Evolutionary conservation across 495 filamentous ascomycete genomes (phyloP).

Genomic region (Astrothelium macrocarpum): DNA sequence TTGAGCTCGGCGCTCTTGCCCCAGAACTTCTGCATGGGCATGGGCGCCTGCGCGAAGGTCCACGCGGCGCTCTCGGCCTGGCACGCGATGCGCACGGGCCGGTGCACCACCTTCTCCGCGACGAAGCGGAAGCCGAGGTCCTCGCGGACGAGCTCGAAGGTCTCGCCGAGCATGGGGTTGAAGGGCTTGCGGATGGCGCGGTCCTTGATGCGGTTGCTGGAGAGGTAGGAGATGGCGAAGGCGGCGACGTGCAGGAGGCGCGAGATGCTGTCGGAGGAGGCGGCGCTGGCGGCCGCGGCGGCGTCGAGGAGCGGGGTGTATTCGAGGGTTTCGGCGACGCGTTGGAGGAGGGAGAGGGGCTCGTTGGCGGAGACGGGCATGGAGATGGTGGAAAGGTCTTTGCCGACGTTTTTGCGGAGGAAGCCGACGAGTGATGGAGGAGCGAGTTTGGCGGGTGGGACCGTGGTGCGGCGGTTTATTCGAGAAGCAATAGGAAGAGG

Average conservation of each 20-base stretch:
- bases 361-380: conserved; percentile 98
- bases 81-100: conserved; percentile 83
- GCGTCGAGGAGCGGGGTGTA: conserved; percentile 76
- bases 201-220: conserved; percentile 70
- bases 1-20: conserved; percentile 89
- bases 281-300: conserved; percentile 53
- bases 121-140: conserved; percentile 83
- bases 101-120: conserved; percentile 86
- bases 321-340: conserved; percentile 78
- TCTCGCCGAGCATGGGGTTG: conserved; percentile 95
- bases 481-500: conserved; percentile 61
- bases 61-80: conserved; percentile 72
- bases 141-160: conserved; percentile 83
- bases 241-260: conserved; percentile 76
- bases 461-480: conserved; percentile 57
- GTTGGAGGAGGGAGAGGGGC: conserved; percentile 77
- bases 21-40: conserved; percentile 95
- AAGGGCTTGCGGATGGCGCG: conserved; percentile 94
- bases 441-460: conserved; percentile 59
- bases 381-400: conserved; percentile 87
- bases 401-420: conserved; percentile 94
- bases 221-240: conserved; percentile 79
- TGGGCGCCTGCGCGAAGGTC: conserved; percentile 77
- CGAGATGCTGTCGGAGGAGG: conserved; percentile 37
- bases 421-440: conserved; percentile 90